phyloP scores from a whole-genome alignment of 176 grass and related monocot species.

The Bromus sterilis region DNA sequence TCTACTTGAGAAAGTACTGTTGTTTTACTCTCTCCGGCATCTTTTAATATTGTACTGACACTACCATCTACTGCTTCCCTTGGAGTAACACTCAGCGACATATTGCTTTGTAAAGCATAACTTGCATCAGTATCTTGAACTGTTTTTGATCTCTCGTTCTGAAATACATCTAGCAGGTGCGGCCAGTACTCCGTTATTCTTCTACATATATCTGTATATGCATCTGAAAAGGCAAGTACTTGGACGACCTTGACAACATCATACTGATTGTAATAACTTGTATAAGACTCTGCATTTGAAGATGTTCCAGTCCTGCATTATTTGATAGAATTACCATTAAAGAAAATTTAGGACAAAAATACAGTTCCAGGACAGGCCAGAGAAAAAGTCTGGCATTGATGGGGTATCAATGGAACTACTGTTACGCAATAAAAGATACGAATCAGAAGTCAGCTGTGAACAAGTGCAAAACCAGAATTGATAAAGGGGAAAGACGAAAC shows the following conservation, averaged over 20 bases:
- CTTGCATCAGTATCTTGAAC: constrained; percentile 28
- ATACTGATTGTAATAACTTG: constrained; percentile 74
- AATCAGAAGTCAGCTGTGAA: neutral
- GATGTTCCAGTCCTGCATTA: constrained; percentile 55
- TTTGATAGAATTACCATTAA: constrained; percentile 12
- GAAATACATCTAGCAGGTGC: constrained; percentile 32
- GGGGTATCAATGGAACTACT: neutral
- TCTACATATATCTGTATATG: constrained; percentile 61
- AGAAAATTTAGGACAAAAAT: neutral
- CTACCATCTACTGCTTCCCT: constrained; percentile 10
- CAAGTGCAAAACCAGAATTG: neutral
- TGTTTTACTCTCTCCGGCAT: constrained; percentile 17
- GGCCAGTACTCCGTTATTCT: constrained; percentile 69
- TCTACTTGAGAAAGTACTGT: constrained; percentile 29
- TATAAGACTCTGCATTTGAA: constrained; percentile 39
- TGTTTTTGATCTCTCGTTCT: constrained; percentile 24
- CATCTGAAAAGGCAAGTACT: constrained; percentile 36
- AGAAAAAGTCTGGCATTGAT: neutral
- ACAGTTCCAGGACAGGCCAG: neutral
- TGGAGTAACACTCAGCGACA: constrained; percentile 16
- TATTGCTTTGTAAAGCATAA: constrained; percentile 19
- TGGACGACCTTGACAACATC: constrained; percentile 69
- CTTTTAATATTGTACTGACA: constrained; percentile 9
- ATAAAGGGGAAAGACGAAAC: neutral
- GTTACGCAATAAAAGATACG: neutral